A percentile compares a stretch with the other conserved stretches of the same genome.
Conservation (phyloP, 371 early-diverging fungal genomes). For the Massospora cicadina region DNA sequence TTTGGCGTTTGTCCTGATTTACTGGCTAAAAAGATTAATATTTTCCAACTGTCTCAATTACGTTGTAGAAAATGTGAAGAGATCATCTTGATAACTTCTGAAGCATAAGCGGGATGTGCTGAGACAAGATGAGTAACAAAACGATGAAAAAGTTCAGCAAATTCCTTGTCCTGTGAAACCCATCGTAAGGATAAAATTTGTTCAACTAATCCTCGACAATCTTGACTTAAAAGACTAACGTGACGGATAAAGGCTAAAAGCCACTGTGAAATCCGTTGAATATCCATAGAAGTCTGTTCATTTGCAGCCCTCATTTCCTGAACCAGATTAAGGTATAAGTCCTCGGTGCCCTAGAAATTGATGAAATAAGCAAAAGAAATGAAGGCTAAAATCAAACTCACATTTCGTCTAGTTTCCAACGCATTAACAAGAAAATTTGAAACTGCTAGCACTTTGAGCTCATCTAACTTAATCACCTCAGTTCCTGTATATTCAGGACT, state of each 20-base stretch:
- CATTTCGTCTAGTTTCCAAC: background rate
- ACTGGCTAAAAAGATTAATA: background rate
- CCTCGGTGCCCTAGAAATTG: background rate
- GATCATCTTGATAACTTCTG: background rate
- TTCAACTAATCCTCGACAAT: background rate
- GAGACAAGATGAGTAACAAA: background rate
- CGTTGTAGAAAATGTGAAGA: background rate
- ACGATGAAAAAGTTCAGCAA: background rate
- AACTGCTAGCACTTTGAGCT: background rate
- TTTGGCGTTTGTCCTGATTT: background rate
- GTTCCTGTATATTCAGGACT: too few relatives aligned
- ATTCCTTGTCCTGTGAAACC: background rate
- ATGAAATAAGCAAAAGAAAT: background rate
- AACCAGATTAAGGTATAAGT: background rate
- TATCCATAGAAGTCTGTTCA: background rate
- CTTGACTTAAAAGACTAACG: background rate
- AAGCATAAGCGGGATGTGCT: background rate
- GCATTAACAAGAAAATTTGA: background rate
- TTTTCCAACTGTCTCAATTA: slow-evolving; percentile 1
- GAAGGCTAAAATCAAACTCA: background rate
- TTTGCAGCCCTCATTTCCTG: background rate
- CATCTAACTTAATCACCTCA: too few relatives aligned
- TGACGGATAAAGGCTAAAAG: background rate
- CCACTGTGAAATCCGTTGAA: background rate
- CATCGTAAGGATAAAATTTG: background rate